Conservation (phyloP, 108 stramenopile species). For the Epithemia pelagica region DNA sequence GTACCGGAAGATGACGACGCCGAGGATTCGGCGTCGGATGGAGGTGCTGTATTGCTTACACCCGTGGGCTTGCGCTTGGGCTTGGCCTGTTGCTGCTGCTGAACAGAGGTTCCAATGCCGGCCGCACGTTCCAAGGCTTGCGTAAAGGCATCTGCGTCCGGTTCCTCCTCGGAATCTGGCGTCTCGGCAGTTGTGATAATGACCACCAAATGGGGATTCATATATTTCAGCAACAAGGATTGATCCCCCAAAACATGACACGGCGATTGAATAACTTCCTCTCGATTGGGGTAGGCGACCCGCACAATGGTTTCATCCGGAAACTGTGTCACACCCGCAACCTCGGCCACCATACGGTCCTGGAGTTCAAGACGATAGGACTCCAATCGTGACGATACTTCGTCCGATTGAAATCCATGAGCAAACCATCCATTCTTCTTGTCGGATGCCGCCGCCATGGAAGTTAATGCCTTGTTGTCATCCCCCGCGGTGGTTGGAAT, state of each 20-base stretch:
- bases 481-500: not conserved
- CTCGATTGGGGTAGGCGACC: constrained; percentile 64
- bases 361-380: constrained; percentile 16
- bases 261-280: constrained; percentile 74
- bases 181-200: constrained; percentile 56
- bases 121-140: not conserved
- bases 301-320: constrained; percentile 64
- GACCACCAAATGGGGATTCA: constrained; percentile 89
- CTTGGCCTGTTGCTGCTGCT: not conserved
- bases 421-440: not conserved
- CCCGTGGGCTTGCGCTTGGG: constrained; percentile 47
- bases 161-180: constrained; percentile 7
- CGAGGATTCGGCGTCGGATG: constrained; percentile 36
- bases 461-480: not conserved
- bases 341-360: constrained; percentile 11
- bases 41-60: constrained; percentile 29
- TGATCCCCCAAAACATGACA: constrained; percentile 86
- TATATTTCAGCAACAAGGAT: constrained; percentile 88
- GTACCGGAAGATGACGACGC: constrained; percentile 8
- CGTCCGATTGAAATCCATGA: not conserved
- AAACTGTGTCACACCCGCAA: constrained; percentile 58
- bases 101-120: not conserved
- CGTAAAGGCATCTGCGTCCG: constrained; percentile 10
- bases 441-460: not conserved
- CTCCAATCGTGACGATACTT: constrained; percentile 2